Evolutionary conservation across 768 basidiomycete species (phyloP).

Genomic region (Pisolithus marmoratus): DNA sequence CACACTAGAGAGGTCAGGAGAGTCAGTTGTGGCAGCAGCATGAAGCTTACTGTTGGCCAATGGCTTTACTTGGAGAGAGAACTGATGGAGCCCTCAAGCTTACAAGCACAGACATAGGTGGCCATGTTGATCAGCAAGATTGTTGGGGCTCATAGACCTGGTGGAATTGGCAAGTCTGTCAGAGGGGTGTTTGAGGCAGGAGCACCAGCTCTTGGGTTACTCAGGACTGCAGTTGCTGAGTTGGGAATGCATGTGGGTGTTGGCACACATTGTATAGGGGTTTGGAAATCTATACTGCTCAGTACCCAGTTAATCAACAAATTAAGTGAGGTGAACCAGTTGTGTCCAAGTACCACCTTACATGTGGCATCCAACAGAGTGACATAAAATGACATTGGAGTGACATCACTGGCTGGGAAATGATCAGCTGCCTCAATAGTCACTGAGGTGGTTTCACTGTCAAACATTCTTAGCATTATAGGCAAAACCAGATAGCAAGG

Average conservation of each 20-base stretch:
- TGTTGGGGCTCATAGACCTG: not conserved
- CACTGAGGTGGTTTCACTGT: no score
- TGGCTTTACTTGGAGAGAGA: not conserved
- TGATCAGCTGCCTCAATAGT: not conserved
- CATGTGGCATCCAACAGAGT: slow-evolving; percentile 3
- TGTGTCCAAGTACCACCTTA: not conserved
- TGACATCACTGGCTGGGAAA: not conserved
- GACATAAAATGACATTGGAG: slow-evolving; percentile 1
- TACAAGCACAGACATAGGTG: not conserved
- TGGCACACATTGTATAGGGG: not conserved
- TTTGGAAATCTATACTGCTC: not conserved
- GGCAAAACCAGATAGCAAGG: no score
- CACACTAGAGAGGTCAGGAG: not conserved
- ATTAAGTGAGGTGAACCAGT: not conserved
- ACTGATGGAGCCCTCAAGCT: not conserved
- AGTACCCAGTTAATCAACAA: not conserved
- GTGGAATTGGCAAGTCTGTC: not conserved
- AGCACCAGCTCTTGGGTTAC: no score
- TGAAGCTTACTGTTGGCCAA: not conserved
- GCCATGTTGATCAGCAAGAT: not conserved
- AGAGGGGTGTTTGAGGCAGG: no score
- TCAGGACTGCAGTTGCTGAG: not conserved
- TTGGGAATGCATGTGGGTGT: not conserved
- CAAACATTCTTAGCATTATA: no score
- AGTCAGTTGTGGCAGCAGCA: not conserved